Evolutionary conservation across 257 asterid species (phyloP).

Genomic region (Fraxinus cuspidata): DNA sequence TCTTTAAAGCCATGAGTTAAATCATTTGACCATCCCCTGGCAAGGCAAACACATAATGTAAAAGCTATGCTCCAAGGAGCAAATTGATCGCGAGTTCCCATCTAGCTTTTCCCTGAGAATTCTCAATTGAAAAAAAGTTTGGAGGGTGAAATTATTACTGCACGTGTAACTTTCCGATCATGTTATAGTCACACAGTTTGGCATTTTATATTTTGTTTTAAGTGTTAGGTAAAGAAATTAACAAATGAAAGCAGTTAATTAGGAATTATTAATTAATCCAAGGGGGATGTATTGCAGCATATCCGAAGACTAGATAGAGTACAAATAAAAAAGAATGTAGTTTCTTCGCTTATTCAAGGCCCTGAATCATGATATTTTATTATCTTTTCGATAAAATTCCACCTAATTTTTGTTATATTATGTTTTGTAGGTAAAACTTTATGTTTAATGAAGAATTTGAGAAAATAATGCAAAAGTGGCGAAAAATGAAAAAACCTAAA

Average conservation of each 20-base stretch:
- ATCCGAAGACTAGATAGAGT: background rate
- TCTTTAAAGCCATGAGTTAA: conserved; percentile 19
- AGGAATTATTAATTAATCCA: background rate
- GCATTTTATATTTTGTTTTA: too few species aligned
- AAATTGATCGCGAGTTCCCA: background rate
- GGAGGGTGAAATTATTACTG: background rate
- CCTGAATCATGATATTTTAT: too few species aligned
- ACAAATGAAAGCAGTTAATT: background rate
- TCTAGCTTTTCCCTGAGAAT: background rate
- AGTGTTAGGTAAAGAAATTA: background rate
- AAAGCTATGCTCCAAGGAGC: background rate
- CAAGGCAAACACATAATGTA: background rate
- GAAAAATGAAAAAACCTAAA: too few species aligned
- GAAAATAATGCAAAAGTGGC: too few species aligned
- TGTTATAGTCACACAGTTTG: background rate
- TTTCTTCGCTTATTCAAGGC: too few species aligned
- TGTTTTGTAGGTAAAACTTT: too few species aligned
- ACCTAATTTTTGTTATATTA: too few species aligned
- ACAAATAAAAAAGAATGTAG: background rate
- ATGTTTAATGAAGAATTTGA: too few species aligned
- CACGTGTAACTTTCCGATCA: background rate
- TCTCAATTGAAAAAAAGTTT: background rate
- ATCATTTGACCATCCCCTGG: background rate
- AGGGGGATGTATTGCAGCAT: background rate
- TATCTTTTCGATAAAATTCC: too few species aligned